Base-by-base conservation (phyloP, 768 basidiomycete genomes). In the Dendrothele bispora region DNA sequence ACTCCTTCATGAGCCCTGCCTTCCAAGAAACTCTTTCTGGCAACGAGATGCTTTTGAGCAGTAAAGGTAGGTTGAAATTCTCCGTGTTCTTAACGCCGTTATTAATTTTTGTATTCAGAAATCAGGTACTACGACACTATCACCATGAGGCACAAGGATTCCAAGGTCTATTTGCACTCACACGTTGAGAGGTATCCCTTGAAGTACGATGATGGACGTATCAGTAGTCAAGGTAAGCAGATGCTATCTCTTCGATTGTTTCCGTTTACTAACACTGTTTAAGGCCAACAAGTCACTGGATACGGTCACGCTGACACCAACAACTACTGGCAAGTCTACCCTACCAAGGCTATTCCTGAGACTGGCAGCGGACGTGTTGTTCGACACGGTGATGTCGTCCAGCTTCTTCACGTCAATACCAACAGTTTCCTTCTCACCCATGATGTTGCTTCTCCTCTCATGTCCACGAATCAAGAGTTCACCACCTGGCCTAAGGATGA, bases 381-480 rank as follows among this genome's bases (percentile, higher is more conserved):
- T 34, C 88, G 91, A 38, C 86, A 98, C 52, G 79, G 88, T 50
- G 97, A 98, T 64, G 67, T 91, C 44, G 76, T 98, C 54, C 94
- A 92, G 59, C 79, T 98, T 17, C 74, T 93, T 20, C 97, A 99
- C 59, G 79, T 91, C 61, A 82, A 80, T 63, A 95, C 95, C 8
- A 74, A 95, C 52, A 82, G 84, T 1, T 67, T 84, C 48, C 83
- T 99, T 38, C 70, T 99, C 36, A 97, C 95, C 2, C 97, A 99
- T 58, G 97, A 99, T 64, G 97, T 99, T 49, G 97, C 97, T 0
- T 97, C 92, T 1, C 91, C 97, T 4, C 79, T 94, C 40, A 95
- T 92, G 87, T 86, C 97, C 14, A 99, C 97, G 39, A 98, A 98
- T 65, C 94, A 98, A 62, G 97, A 99, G 65, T 94, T 98, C 67